Evolutionary conservation across 352 stramenopile species (phyloP), one percentile per base, ranked within the genome.

Genomic region (Plasmopara muralis): DNA sequence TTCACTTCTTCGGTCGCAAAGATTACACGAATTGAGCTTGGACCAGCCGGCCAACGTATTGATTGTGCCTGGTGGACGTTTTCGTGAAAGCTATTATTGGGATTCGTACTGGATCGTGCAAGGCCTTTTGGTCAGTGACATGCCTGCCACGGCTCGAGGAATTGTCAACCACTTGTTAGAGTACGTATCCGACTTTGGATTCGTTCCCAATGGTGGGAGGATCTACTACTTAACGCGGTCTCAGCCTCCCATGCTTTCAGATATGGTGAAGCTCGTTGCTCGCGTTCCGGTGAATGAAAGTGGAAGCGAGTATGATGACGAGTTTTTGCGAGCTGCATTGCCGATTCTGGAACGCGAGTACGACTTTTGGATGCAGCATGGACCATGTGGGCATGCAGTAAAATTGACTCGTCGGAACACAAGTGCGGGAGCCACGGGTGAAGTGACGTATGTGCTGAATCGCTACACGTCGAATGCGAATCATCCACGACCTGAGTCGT

Each of bases 31-130:
- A 43, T 48, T 55, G 29, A 56, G 59, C 41, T 50, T 74, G 34
- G 50, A 65, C 10, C 20, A 25, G 20, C 20, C 20, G 20, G 20
- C 20, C 20, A 79, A 87, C 34, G 68, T 91, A 25, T 56, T 97
- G 35, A 86, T 97, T 39, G 79, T 96, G 0, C 88, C 87, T 8
- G 89, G 87, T n/a, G 89, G 85, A 1, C 75, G 89, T 29, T 97
- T 97, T 61, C 80, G 88, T 5, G 89, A 97, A 63, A 86, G 67
- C 29, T 97, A 97, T 66, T 97, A 97, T 59, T 97, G 89, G 89
- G 89, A 97, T 62, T 89, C 78, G 42, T 96, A 89, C 66, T 97
- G 89, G 89, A 96, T 96, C 45, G 73, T 97, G 7, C 57, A 88
- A 34, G 87, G 88, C 0, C 65, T 97, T 6, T 50, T 96, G 8